Conservation (phyloP, 352 stramenopile species). For the Phytophthora hybrid region DNA sequence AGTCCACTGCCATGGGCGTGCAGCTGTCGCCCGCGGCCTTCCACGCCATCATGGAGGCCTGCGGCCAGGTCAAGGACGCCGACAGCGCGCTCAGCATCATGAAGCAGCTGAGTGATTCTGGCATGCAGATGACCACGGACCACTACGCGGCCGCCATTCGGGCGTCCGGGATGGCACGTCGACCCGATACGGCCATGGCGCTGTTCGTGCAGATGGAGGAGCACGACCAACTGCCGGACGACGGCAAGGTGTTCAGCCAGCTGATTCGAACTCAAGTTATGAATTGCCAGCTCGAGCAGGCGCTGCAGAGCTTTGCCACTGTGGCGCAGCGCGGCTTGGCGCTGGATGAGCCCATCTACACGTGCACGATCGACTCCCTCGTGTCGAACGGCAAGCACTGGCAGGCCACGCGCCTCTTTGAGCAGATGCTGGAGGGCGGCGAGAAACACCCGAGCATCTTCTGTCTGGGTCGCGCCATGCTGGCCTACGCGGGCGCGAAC, state of each 20-base stretch:
- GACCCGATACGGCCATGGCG: constrained; percentile 59
- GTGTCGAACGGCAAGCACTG: constrained; percentile 67
- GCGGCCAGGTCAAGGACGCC: constrained; percentile 66
- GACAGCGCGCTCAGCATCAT: constrained; percentile 60
- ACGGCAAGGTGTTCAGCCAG: constrained; percentile 67
- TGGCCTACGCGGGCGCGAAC: constrained; percentile 79
- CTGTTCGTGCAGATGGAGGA: constrained; percentile 79
- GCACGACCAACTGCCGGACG: constrained; percentile 47
- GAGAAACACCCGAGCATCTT: constrained; percentile 72
- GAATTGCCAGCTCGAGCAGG: constrained; percentile 66
- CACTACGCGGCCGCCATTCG: constrained; percentile 74
- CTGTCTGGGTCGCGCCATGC: constrained; percentile 79
- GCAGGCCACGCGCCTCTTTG: constrained; percentile 75
- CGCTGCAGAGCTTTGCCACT: constrained; percentile 77
- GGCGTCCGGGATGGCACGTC: constrained; percentile 66
- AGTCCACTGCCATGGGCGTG: constrained; percentile 55
- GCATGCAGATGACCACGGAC: constrained; percentile 37
- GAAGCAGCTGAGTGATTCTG: constrained; percentile 42
- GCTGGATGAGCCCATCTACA: constrained; percentile 81
- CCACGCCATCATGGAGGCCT: constrained; percentile 77
- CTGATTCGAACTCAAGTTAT: constrained; percentile 84
- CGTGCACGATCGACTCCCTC: constrained; percentile 75
- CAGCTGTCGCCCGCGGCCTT: constrained; percentile 75
- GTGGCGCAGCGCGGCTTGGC: constrained; percentile 58
- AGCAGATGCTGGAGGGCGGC: constrained; percentile 70